These are phyloP conservation scores for Chenopodium formosanum DNA, from an alignment of 148 eudicot genomes.

Conservation along the genomic window DNA sequence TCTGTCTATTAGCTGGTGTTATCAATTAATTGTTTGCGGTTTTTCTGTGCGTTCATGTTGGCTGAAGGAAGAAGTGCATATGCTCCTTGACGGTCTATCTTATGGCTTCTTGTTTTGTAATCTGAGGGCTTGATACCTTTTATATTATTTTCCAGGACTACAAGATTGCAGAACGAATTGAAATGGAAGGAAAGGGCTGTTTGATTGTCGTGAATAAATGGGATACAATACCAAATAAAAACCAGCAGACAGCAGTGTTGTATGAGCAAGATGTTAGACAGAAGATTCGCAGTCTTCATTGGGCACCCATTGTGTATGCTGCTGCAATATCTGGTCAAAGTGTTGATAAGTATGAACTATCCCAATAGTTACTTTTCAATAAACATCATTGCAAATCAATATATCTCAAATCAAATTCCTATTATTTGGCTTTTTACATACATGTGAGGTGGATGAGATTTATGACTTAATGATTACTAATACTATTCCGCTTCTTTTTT, in stretches of 20 bases:
- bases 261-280: constrained; percentile 90
- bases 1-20: background rate
- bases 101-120: background rate
- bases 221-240: constrained; percentile 96
- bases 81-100: background rate
- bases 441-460: background rate
- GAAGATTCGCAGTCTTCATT: constrained; percentile 81
- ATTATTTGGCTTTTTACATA: background rate
- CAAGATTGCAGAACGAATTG: constrained; percentile 96
- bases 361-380: constrained; percentile 7
- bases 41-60: background rate
- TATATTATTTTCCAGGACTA: constrained; percentile 52
- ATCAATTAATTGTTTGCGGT: background rate
- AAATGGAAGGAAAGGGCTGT: constrained; percentile 94
- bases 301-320: constrained; percentile 99
- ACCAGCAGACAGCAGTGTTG: constrained; percentile 65
- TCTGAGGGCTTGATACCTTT: background rate
- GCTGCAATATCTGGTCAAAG: constrained; percentile 87
- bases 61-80: background rate
- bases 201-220: constrained; percentile 96
- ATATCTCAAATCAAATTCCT: background rate
- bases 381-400: background rate
- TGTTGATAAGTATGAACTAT: constrained; percentile 75
- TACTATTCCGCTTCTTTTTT: background rate
- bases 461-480: background rate